A percentile compares a stretch with the other conserved stretches of the same genome.
Conservation (phyloP, 2,329 filamentous ascomycete species). For the Tympanopsis confertula region DNA sequence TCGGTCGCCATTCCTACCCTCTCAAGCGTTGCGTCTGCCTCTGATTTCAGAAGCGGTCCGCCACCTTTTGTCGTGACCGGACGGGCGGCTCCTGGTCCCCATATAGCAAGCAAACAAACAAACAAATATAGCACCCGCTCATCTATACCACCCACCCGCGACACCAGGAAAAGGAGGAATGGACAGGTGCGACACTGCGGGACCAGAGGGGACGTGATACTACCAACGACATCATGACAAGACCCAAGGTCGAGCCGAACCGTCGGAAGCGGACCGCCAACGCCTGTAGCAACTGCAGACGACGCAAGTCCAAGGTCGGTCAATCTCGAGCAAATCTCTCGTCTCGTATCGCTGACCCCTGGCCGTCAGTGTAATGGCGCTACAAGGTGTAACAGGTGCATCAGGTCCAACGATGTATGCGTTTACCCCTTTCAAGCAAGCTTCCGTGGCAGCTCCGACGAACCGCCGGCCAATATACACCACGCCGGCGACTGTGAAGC, state of each 20-base stretch:
- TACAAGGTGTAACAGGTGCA: not conserved
- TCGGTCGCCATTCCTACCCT: too few species aligned
- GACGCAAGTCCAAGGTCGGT: conserved; percentile 56
- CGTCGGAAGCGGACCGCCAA: conserved; percentile 51
- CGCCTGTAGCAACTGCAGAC: conserved; percentile 54
- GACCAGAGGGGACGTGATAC: too few species aligned
- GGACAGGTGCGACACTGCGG: too few species aligned
- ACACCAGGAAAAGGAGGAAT: too few species aligned
- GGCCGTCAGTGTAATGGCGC: not conserved
- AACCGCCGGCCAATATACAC: not conserved
- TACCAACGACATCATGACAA: conserved; percentile 39
- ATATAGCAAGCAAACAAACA: too few species aligned
- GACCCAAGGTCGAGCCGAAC: conserved; percentile 42
- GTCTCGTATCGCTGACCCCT: not conserved
- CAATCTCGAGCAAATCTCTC: not conserved
- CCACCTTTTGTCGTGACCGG: too few species aligned
- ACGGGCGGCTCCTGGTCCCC: too few species aligned
- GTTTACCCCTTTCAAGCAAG: not conserved
- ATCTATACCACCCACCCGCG: too few species aligned
- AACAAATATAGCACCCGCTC: too few species aligned
- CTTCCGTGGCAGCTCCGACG: not conserved
- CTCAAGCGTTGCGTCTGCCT: too few species aligned
- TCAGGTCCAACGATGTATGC: not conserved
- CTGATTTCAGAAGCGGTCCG: too few species aligned
- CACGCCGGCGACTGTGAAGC: not conserved